Conservation (phyloP, 345 rosid genomes). For the Hibiscus syriacus region DNA sequence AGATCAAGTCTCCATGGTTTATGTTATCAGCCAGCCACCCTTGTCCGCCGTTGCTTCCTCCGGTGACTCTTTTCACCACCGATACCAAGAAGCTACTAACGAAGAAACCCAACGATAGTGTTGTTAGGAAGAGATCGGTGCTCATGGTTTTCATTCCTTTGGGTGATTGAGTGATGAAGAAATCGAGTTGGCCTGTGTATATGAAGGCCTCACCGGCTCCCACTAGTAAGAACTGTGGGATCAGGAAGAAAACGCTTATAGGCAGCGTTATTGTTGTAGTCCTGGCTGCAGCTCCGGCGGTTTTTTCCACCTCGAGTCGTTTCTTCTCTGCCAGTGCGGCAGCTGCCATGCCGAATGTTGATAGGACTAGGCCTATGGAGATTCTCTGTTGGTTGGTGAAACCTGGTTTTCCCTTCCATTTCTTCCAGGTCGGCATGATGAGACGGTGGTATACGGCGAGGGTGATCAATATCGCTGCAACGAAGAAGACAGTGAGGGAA, state of each 20-base stretch:
- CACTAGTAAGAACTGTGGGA: background rate
- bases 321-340: background rate
- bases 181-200: background rate
- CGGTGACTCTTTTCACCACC: background rate
- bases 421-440: background rate
- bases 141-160: background rate
- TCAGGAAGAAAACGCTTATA: background rate
- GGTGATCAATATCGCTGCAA: background rate
- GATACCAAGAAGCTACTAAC: background rate
- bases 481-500: background rate
- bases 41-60: background rate
- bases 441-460: background rate
- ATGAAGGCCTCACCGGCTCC: background rate
- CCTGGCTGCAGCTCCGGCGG: too few species aligned
- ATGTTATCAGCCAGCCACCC: background rate
- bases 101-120: background rate
- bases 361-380: background rate
- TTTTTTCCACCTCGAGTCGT: background rate
- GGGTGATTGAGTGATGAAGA: background rate
- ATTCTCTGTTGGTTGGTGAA: too few species aligned
- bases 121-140: background rate
- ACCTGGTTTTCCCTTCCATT: background rate
- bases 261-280: background rate
- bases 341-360: background rate
- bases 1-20: background rate